Evolutionary conservation across 805 yeast genomes (phyloP), one percentile per base, ranked within the genome.

Genomic region (Limtongozyma cylindracea): DNA sequence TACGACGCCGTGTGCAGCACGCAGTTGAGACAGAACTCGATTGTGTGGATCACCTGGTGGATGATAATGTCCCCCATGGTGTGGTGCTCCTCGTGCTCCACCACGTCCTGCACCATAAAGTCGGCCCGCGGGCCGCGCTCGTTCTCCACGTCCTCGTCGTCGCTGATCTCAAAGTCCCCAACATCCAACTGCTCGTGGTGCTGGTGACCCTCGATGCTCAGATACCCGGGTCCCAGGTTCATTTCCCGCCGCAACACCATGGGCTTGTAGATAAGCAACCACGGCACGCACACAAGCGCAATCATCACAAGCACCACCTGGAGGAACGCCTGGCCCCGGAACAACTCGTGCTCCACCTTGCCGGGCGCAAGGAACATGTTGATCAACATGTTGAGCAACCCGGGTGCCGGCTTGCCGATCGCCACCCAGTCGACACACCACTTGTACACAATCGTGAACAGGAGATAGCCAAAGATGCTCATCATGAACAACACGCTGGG

Each of bases 1-100:
- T 84, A 84, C 0, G 96, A 84, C 1, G 98, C 98, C 2, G 98
- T 84, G 45, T 84, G 98, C n/a, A 94, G 77, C 16, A 84, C 93
- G 54, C 94, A 76, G 47, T 88, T 88, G 39, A 84, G 58, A 40
- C 98, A 84, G 49, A 88, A 84, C 54, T 84, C 98, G 41, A 84
- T 84, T 8, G 98, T 88, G 45, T 88, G 95, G 34, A 84, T 84
- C 12, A 84, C 92, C 48, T 84, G 98, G 45, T 84, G 94, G 34
- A 84, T 84, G 70, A 84, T 72, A 16, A 88, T 64, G 37, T 84
- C 98, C 21, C 95, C 95, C 41, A 84, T 76, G n/a, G n/a, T n/a
- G 28, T 69, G 61, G 35, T 68, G 70, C 20, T 49, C 68, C 18
- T 53, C 62, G 30, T 56, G 57, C 20, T 50, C 64, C 23, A 50